Conservation (phyloP, 140 eudicot genomes). For the Cichorium intybus region DNA sequence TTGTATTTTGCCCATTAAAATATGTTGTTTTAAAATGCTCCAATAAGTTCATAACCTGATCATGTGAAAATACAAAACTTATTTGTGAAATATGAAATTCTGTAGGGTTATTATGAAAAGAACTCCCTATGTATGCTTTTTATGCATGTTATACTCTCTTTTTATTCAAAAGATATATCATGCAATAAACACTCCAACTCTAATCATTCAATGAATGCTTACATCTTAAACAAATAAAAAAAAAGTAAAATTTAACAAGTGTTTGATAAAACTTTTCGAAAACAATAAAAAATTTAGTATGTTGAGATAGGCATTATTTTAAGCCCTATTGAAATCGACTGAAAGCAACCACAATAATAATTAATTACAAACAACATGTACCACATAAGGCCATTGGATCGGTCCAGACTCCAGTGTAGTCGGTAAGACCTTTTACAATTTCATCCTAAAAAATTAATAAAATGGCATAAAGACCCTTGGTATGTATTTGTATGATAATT, state of each 20-base stretch:
- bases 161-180: too few relatives aligned
- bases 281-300: background rate
- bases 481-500: background rate
- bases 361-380: background rate
- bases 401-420: background rate
- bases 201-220: background rate
- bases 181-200: background rate
- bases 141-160: too few relatives aligned
- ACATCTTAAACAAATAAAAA: background rate
- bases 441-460: background rate
- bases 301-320: background rate
- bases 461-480: background rate
- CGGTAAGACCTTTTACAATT: background rate
- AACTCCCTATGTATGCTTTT: too few relatives aligned
- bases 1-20: too few relatives aligned
- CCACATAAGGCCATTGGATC: background rate
- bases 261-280: background rate
- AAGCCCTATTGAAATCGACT: background rate
- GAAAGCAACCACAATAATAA: conserved; percentile 2
- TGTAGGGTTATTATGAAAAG: background rate
- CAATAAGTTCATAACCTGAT: background rate
- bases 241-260: background rate
- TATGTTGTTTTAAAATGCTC: too few relatives aligned
- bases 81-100: background rate
- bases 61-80: background rate